A percentile compares a stretch with the other conserved stretches of the same genome.
phyloP scores from a whole-genome alignment of 257 asterid genomes.

The Solanum sejunctum region DNA sequence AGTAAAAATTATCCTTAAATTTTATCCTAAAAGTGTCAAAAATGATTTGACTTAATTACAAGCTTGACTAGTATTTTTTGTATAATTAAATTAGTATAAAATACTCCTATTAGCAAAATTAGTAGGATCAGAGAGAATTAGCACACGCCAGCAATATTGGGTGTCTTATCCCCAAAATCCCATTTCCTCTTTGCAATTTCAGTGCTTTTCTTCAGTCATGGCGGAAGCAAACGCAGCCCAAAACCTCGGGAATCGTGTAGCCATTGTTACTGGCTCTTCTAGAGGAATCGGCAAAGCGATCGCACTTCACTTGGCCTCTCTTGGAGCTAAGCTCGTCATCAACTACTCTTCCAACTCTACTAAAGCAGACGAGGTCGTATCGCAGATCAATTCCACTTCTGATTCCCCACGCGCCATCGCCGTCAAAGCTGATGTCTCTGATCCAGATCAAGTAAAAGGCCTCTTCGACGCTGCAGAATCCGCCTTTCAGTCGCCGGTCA shows the following conservation, averaged over 20 bases:
- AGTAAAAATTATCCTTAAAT: too few relatives aligned
- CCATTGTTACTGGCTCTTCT: constrained; percentile 29
- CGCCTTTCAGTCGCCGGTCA: constrained; percentile 27
- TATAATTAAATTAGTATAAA: too few relatives aligned
- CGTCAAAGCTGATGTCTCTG: constrained; percentile 42
- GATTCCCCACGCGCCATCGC: constrained; percentile 22
- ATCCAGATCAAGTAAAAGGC: constrained; percentile 36
- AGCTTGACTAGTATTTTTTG: too few relatives aligned
- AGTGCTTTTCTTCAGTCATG: background rate
- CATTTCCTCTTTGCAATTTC: background rate
- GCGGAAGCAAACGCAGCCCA: background rate
- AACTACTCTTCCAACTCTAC: constrained; percentile 34
- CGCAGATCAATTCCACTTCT: constrained; percentile 12
- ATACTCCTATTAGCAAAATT: too few relatives aligned
- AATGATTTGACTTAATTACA: too few relatives aligned
- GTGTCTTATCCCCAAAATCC: background rate
- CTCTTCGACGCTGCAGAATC: constrained; percentile 58
- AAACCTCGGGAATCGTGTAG: constrained; percentile 7
- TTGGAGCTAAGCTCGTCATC: constrained; percentile 48
- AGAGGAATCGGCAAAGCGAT: constrained; percentile 29
- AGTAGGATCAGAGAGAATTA: background rate
- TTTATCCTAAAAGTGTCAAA: too few relatives aligned
- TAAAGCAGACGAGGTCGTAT: constrained; percentile 18
- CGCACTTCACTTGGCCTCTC: constrained; percentile 44
- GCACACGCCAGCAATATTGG: background rate